A percentile compares a stretch with the other conserved stretches of the same genome.
These are phyloP conservation scores for Cladosporium sp. DNA, from an alignment of 2,329 filamentous ascomycete genomes.

Conservation along the genomic window DNA sequence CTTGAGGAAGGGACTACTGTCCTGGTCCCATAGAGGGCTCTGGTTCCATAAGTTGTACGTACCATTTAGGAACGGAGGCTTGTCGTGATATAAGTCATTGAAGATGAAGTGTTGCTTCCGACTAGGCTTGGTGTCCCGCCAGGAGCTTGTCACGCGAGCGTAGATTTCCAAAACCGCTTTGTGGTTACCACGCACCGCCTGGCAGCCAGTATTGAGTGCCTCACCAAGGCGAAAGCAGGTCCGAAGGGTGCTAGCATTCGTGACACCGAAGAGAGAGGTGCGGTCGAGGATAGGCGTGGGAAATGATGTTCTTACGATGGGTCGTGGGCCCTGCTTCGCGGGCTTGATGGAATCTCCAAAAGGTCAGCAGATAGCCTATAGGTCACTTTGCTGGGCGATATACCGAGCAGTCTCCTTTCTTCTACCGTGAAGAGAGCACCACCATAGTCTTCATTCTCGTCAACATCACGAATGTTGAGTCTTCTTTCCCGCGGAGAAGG, in stretches of 20 bases:
- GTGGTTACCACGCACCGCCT: slow-evolving; percentile 43
- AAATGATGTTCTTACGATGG: slow-evolving; percentile 49
- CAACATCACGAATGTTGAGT: slow-evolving; percentile 26
- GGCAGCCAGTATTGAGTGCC: slow-evolving; percentile 46
- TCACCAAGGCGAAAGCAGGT: slow-evolving; percentile 61
- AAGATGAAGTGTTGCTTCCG: slow-evolving; percentile 58
- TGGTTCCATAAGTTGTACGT: slow-evolving; percentile 43
- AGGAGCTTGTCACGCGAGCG: slow-evolving; percentile 53
- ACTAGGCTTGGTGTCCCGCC: slow-evolving; percentile 39
- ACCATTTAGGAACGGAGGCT: slow-evolving; percentile 48
- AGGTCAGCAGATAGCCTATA: not conserved
- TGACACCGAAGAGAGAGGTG: slow-evolving; percentile 49
- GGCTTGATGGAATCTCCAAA: not conserved
- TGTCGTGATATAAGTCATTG: slow-evolving; percentile 54
- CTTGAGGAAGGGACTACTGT: slow-evolving; percentile 38
- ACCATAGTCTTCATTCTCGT: slow-evolving; percentile 26
- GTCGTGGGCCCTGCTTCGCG: slow-evolving; percentile 18
- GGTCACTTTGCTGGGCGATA: not conserved
- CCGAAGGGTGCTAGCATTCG: slow-evolving; percentile 42
- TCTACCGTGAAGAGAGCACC: slow-evolving; percentile 22
- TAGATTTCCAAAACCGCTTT: slow-evolving; percentile 56
- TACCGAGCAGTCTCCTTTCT: slow-evolving; percentile 23
- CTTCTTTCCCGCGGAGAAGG: slow-evolving; percentile 21
- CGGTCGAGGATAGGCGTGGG: slow-evolving; percentile 45
- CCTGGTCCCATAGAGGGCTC: slow-evolving; percentile 38